Conservation (phyloP, 2,329 filamentous ascomycete genomes). For the Gliomastix tumulicola region DNA sequence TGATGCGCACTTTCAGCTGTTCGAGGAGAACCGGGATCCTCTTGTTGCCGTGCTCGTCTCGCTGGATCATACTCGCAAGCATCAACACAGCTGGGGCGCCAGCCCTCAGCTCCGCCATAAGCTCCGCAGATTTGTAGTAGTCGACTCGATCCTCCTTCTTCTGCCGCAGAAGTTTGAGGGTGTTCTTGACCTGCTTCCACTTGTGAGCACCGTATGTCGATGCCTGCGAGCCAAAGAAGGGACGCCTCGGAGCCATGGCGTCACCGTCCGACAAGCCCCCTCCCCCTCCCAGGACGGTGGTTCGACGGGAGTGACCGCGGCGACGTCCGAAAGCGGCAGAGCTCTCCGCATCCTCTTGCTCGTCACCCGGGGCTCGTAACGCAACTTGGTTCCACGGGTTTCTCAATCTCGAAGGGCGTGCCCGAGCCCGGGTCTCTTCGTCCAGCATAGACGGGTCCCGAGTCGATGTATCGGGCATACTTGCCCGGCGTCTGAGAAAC, state of each 20-base stretch:
- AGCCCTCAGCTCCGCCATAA: constrained; percentile 91
- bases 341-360: constrained; percentile 44
- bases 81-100: constrained; percentile 91
- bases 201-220: constrained; percentile 72
- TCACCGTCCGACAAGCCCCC: constrained; percentile 60
- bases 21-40: constrained; percentile 92
- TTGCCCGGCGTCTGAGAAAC: constrained; percentile 56
- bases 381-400: constrained; percentile 50
- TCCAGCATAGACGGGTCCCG: constrained; percentile 54
- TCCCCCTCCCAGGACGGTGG: constrained; percentile 50
- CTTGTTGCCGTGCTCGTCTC: constrained; percentile 92
- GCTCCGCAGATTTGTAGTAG: constrained; percentile 86
- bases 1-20: constrained; percentile 83
- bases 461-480: constrained; percentile 53
- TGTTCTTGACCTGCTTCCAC: constrained; percentile 91
- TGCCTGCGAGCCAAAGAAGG: constrained; percentile 58
- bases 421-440: constrained; percentile 63
- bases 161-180: constrained; percentile 70
- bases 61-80: constrained; percentile 94
- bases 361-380: constrained; percentile 39
- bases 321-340: constrained; percentile 41
- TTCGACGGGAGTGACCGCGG: constrained; percentile 56
- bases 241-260: constrained; percentile 46
- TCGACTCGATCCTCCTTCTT: constrained; percentile 86
- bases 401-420: constrained; percentile 41